Evolutionary conservation across 1,139 yeast genomes (phyloP).

Genomic region (Yamadazyma songkhlaensis): DNA sequence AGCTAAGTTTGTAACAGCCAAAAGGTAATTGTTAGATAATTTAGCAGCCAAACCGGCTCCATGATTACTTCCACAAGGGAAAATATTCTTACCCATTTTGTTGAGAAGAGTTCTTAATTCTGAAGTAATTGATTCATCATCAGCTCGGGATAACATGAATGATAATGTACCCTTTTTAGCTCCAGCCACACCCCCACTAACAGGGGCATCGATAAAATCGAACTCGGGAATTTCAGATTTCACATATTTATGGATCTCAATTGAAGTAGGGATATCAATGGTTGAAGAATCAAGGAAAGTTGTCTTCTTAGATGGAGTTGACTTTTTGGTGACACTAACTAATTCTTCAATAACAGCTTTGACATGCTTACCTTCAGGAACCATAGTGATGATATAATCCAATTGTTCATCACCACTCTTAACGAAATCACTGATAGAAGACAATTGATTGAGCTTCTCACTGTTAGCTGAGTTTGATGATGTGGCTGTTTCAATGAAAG

Average conservation of each 20-base stretch:
- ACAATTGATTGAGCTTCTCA: conserved; percentile 20
- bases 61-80: conserved; percentile 51
- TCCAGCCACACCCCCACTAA: conserved; percentile 61
- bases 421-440: conserved; percentile 27
- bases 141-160: conserved; percentile 52
- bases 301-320: conserved; percentile 15
- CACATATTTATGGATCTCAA: conserved; percentile 37
- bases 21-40: conserved; percentile 55
- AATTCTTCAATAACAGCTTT: conserved; percentile 41
- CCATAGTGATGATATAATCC: conserved; percentile 52
- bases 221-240: conserved; percentile 29
- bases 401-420: conserved; percentile 37
- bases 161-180: conserved; percentile 56
- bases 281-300: conserved; percentile 53
- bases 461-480: conserved; percentile 22
- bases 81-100: conserved; percentile 52
- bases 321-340: conserved; percentile 14
- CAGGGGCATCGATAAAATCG: conserved; percentile 58
- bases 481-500: conserved; percentile 26
- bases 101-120: conserved; percentile 28
- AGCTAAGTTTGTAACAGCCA: conserved; percentile 59
- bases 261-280: conserved; percentile 51
- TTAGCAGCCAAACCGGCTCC: conserved; percentile 62
- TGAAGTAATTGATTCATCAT: conserved; percentile 25
- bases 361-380: conserved; percentile 60